Evolutionary conservation across 768 basidiomycete species (phyloP), one percentile per base, ranked within the genome.

Genomic region (Hebeloma cylindrosporum): DNA sequence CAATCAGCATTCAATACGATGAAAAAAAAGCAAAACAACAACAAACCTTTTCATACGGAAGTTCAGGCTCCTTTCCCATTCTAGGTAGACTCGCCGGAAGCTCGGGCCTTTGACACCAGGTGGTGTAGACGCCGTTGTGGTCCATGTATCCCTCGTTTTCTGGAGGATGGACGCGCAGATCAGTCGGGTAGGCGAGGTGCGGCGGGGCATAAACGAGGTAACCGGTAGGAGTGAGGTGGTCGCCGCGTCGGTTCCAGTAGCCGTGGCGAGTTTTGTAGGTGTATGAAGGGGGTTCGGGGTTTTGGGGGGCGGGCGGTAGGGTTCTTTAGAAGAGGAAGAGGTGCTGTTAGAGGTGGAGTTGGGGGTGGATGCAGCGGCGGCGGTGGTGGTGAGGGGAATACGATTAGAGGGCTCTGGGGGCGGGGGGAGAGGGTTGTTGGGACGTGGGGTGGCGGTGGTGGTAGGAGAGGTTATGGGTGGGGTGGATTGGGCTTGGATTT

Each of bases 221-320:
- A 35, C 73, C 72, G 14, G 68, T 63, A 16, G 60, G 40, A 16
- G 81, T 83, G 38, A 85, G 71, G 52, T 86, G 78, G 58, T 89
- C 87, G 0, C 87, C 87, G 1, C 85, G 78, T n/a, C 74, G 58
- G 52, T 89, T 89, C 87, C 87, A 89, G 52, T 68, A 79, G 1
- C 86, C 87, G 25, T 64, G 63, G 14, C 85, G 81, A 47, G 29
- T 34, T 60, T 60, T 2, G 56, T 37, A 7, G 51, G 45, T 23
- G 56, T 31, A 17, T 48, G 51, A 40, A 50, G 53, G 5, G 51
- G 45, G 20, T 51, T 56, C 28, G 38, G 17, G 40, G 40, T 46
- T 13, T 40, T 28, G 18, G 47, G 40, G 40, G 16, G 5, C 40
- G 31, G 14, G 50, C 39, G n/a, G 50, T 34, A 4, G 26, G 21